Evolutionary conservation across 805 yeast species (phyloP).

Genomic region (Candida insectalens): DNA sequence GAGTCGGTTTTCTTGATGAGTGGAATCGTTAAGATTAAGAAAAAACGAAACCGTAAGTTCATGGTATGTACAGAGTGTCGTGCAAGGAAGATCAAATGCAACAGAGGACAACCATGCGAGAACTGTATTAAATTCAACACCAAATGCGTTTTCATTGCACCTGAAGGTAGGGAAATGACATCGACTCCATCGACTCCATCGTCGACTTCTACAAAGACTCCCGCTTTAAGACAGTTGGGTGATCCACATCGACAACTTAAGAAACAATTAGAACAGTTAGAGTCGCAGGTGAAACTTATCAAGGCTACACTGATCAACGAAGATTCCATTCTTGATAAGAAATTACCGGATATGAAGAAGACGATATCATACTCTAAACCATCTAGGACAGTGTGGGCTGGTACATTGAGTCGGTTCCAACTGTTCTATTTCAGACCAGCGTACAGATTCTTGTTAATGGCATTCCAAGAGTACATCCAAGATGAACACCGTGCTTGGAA

Average conservation of each 20-base stretch:
- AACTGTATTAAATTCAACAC: constrained; percentile 26
- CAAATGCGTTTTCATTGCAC: no score
- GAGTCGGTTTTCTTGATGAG: no score
- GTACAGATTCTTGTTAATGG: background rate
- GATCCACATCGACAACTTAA: constrained; percentile 27
- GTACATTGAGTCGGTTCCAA: background rate
- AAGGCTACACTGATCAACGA: background rate
- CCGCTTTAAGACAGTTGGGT: constrained; percentile 15
- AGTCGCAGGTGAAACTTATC: constrained; percentile 21
- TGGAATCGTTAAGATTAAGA: constrained; percentile 2
- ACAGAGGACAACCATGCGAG: constrained; percentile 27
- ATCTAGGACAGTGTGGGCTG: background rate
- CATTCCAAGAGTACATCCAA: background rate
- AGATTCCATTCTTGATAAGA: constrained; percentile 1
- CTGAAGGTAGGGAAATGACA: constrained; percentile 25
- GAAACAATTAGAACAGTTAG: constrained; percentile 30
- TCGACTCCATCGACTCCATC: constrained; percentile 35
- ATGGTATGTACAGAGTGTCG: constrained; percentile 28
- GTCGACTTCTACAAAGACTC: no score
- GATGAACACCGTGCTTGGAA: constrained; percentile 4
- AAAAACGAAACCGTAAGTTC: constrained; percentile 38
- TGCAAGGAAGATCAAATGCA: constrained; percentile 31
- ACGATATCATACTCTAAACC: background rate
- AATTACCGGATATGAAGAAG: background rate
- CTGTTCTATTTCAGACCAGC: background rate